Percentiles rank a stretch among this genome's conserved stretches.
Conservation (phyloP, 1,139 yeast species). For the Sugiyamaella novakii region DNA sequence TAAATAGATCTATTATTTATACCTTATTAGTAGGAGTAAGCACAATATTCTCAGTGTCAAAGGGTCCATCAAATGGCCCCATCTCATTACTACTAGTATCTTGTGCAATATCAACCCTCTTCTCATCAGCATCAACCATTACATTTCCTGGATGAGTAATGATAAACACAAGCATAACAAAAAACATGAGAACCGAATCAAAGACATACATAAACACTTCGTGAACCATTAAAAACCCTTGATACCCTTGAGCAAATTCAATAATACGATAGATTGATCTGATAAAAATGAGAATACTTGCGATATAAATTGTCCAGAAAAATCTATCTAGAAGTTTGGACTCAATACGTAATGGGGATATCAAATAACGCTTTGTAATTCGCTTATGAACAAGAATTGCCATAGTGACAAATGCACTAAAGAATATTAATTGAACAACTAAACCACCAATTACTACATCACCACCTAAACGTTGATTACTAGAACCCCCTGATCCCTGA, state of each 20-base stretch:
- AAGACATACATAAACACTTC: conserved; percentile 47
- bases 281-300: conserved; percentile 44
- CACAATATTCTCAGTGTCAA: background rate
- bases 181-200: conserved; percentile 38
- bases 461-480: conserved; percentile 25
- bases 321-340: conserved; percentile 1
- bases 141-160: conserved; percentile 24
- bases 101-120: background rate
- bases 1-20: too few relatives aligned
- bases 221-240: conserved; percentile 44
- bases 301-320: conserved; percentile 33
- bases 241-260: conserved; percentile 46
- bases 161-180: conserved; percentile 17
- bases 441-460: conserved; percentile 34
- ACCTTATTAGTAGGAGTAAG: background rate
- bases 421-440: conserved; percentile 45
- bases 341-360: background rate
- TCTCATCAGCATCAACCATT: conserved; percentile 14
- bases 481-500: conserved; percentile 31
- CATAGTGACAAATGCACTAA: conserved; percentile 40
- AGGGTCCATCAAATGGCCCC: conserved; percentile 5
- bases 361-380: background rate
- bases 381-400: conserved; percentile 25
- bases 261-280: conserved; percentile 48
- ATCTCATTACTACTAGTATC: conserved; percentile 1